A percentile compares a stretch with the other conserved stretches of the same genome.
Evolutionary conservation across 1,139 yeast genomes (phyloP).

Genomic region (Pneumocystis wakefieldiae): DNA sequence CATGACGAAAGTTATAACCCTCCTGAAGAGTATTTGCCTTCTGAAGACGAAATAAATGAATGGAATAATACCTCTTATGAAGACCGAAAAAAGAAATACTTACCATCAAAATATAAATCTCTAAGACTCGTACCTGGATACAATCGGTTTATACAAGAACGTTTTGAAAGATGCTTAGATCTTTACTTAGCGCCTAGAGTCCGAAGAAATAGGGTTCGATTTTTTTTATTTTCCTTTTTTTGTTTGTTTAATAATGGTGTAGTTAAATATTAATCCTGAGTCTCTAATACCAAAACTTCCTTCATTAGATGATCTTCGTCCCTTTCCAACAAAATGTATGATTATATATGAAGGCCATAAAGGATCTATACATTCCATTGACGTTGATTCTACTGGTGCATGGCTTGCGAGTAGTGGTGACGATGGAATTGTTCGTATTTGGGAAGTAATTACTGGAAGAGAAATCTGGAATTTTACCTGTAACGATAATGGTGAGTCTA

Average conservation of each 20-base stretch:
- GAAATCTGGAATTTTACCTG: conserved; percentile 48
- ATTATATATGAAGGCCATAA: conserved; percentile 71
- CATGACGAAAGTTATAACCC: conserved; percentile 95
- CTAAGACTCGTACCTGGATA: conserved; percentile 92
- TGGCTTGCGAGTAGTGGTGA: conserved; percentile 98
- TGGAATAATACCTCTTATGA: conserved; percentile 62
- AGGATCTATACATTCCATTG: conserved; percentile 66
- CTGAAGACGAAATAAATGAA: conserved; percentile 57
- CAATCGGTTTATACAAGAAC: conserved; percentile 67
- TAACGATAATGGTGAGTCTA: conserved; percentile 43
- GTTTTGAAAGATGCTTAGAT: conserved; percentile 88
- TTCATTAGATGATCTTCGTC: conserved; percentile 88
- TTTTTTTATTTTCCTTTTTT: too few species aligned
- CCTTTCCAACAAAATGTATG: conserved; percentile 91
- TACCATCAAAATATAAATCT: conserved; percentile 71
- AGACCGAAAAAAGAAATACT: conserved; percentile 41
- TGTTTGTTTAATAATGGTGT: conserved; percentile 18
- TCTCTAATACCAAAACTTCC: conserved; percentile 91
- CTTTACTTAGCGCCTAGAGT: conserved; percentile 92
- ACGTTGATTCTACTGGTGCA: conserved; percentile 77
- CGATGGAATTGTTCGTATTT: conserved; percentile 85
- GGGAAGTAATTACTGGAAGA: conserved; percentile 94
- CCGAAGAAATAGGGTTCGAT: conserved; percentile 42
- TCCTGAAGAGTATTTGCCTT: conserved; percentile 80
- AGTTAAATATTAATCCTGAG: conserved; percentile 89